These are phyloP conservation scores for Tulasnella sp. DNA, from an alignment of 768 basidiomycete species.

Conservation along the genomic window DNA sequence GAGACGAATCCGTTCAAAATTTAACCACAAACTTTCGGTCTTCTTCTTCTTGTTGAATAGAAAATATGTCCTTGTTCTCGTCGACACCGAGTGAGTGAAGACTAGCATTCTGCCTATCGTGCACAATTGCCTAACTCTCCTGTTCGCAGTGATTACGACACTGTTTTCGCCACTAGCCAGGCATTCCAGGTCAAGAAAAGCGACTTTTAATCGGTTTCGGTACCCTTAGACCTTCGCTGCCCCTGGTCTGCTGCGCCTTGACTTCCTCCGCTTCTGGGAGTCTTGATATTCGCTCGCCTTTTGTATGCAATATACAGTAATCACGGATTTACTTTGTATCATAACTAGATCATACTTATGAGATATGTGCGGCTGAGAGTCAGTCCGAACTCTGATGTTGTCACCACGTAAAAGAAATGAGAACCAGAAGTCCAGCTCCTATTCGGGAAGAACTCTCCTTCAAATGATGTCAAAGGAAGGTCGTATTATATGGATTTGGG, in stretches of 20 bases:
- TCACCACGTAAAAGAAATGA: no score
- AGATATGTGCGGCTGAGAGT: not conserved
- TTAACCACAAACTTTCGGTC: not conserved
- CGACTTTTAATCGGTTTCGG: not conserved
- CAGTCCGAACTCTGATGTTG: no score
- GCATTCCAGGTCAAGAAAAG: constrained; percentile 1
- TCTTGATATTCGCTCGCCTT: not conserved
- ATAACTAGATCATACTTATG: not conserved
- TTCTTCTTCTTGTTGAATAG: not conserved
- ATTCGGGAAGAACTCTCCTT: no score
- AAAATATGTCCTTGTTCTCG: not conserved
- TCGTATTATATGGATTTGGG: no score
- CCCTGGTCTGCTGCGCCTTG: not conserved
- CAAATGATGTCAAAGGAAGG: no score
- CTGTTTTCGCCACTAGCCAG: not conserved
- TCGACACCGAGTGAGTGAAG: not conserved
- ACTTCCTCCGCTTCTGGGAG: not conserved
- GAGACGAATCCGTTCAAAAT: not conserved
- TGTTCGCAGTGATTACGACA: not conserved
- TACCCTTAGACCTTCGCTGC: not conserved
- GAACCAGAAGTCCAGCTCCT: no score
- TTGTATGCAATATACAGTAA: not conserved
- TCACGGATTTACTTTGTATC: not conserved
- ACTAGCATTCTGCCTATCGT: not conserved
- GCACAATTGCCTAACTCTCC: not conserved